Percentiles rank a stretch among this genome's conserved stretches.
Conservation (phyloP, 805 yeast genomes). For the Ogataea trehaloabstinens region DNA sequence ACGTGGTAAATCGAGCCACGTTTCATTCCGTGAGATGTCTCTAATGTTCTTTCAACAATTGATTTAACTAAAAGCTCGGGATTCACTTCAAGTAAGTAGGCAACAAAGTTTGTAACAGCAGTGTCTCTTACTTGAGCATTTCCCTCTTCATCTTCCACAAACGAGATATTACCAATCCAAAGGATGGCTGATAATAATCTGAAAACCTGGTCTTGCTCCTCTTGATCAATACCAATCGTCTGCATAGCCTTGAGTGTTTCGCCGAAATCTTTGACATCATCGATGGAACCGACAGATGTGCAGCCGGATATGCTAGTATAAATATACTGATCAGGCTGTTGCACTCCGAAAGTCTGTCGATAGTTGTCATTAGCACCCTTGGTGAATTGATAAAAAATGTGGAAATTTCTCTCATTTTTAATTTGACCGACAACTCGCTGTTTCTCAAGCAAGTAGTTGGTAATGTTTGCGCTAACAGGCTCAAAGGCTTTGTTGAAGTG, state of each 20-base stretch:
- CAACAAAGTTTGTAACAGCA: constrained; percentile 92
- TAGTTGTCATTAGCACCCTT: constrained; percentile 85
- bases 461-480: constrained; percentile 94
- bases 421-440: constrained; percentile 97
- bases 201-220: constrained; percentile 89
- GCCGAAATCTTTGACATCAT: constrained; percentile 73
- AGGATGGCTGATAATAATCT: constrained; percentile 78
- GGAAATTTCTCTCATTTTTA: constrained; percentile 90
- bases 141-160: constrained; percentile 83
- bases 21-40: constrained; percentile 84
- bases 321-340: constrained; percentile 87
- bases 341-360: constrained; percentile 83
- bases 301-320: constrained; percentile 88
- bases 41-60: constrained; percentile 77
- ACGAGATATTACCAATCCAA: constrained; percentile 93
- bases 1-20: constrained; percentile 94
- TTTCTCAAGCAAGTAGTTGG: constrained; percentile 90
- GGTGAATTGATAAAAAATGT: constrained; percentile 93
- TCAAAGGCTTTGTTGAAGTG: constrained; percentile 77
- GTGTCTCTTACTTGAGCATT: constrained; percentile 79
- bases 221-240: constrained; percentile 75
- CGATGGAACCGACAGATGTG: constrained; percentile 80
- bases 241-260: constrained; percentile 87
- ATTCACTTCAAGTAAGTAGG: constrained; percentile 82
- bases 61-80: constrained; percentile 63